Percentiles rank a stretch among this genome's conserved stretches.
Evolutionary conservation across 805 yeast species (phyloP).

Genomic region (Barnettozyma populi): DNA sequence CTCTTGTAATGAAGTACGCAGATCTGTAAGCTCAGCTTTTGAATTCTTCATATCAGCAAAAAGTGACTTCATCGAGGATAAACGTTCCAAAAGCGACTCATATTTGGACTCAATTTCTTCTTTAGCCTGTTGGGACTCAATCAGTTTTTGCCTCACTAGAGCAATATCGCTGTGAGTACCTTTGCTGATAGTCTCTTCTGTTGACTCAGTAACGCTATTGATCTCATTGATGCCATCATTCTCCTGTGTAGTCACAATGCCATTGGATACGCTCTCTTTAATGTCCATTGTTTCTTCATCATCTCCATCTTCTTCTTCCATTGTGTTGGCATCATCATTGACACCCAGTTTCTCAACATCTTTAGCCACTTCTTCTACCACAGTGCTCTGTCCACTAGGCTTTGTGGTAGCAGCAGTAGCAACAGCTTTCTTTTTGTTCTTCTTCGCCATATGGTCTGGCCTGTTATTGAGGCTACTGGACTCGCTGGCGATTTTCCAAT

Average conservation of each 20-base stretch:
- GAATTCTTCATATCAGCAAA: conserved; percentile 71
- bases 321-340: not conserved
- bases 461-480: not conserved
- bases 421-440: conserved; percentile 14
- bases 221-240: not conserved
- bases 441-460: conserved; percentile 16
- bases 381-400: not conserved
- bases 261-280: not conserved
- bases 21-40: conserved; percentile 53
- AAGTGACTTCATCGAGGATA: conserved; percentile 69
- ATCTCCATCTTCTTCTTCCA: conserved; percentile 7
- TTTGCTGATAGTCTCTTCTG: not conserved
- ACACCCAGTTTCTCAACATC: conserved; percentile 1
- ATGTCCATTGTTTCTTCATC: not conserved
- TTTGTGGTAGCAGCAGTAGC: not conserved
- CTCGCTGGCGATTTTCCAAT: not conserved
- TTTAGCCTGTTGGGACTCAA: conserved; percentile 42
- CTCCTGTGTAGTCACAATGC: not conserved
- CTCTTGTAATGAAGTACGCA: conserved; percentile 45
- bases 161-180: conserved; percentile 6
- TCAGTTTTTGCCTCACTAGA: conserved; percentile 27
- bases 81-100: conserved; percentile 52
- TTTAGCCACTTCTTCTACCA: conserved; percentile 1
- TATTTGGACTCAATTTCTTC: conserved; percentile 55
- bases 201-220: not conserved